Evolutionary conservation across 1,284 basidiomycete genomes (phyloP).

Genomic region (Malassezia equina): DNA sequence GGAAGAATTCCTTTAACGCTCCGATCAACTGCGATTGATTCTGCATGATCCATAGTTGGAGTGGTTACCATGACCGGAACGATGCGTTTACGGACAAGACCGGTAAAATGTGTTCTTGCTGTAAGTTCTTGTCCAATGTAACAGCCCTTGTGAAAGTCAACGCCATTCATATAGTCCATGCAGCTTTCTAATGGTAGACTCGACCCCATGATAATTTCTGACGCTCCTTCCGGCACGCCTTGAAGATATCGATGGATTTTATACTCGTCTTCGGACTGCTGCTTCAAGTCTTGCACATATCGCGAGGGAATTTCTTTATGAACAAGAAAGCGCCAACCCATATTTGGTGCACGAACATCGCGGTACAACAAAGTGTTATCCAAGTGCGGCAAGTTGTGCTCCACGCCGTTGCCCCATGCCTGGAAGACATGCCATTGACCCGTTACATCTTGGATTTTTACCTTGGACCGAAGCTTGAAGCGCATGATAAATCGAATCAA

Average conservation of each 20-base stretch:
- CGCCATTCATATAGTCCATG: slow-evolving; percentile 84
- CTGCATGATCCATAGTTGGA: slow-evolving; percentile 2
- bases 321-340: slow-evolving; percentile 31
- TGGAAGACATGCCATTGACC: slow-evolving; percentile 69
- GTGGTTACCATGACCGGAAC: slow-evolving; percentile 56
- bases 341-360: slow-evolving; percentile 26
- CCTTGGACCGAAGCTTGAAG: slow-evolving; percentile 79
- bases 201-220: slow-evolving; percentile 65
- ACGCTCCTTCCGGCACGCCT: slow-evolving; percentile 76
- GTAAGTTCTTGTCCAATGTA: slow-evolving; percentile 97
- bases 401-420: slow-evolving; percentile 57
- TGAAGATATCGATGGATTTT: slow-evolving; percentile 66
- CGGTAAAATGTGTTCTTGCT: slow-evolving; percentile 90
- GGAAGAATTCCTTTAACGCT: neutral
- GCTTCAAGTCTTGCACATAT: neutral
- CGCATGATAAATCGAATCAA: slow-evolving; percentile 64
- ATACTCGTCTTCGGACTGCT: slow-evolving; percentile 51
- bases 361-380: neutral
- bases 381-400: neutral
- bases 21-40: neutral
- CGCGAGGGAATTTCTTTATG: neutral
- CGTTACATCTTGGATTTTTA: slow-evolving; percentile 64
- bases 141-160: slow-evolving; percentile 95
- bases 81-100: slow-evolving; percentile 79
- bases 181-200: slow-evolving; percentile 88